Percentiles rank a stretch among this genome's conserved stretches.
phyloP scores from a whole-genome alignment of 139 green algal genomes.

The Picochlorum sp. region DNA sequence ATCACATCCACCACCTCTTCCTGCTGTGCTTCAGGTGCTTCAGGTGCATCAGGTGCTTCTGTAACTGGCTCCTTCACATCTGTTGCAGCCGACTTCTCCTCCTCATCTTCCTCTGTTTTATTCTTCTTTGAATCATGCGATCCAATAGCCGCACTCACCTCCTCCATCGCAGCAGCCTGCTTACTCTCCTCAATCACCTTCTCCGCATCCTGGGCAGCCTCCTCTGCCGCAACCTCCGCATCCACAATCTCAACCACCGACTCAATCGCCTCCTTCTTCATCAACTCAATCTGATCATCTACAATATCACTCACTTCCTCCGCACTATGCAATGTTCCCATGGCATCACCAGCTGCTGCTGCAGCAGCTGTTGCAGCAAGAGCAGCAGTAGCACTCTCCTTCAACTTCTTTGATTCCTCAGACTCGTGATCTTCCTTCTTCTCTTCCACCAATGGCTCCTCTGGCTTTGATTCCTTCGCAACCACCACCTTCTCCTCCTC shows the following conservation, averaged over 20 bases:
- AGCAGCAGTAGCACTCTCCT: conserved; percentile 1
- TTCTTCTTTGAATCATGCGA: not conserved
- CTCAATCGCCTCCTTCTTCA: conserved; percentile 14
- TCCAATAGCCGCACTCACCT: not conserved
- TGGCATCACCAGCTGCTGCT: not conserved
- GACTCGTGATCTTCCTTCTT: not conserved
- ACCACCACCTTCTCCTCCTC: not conserved
- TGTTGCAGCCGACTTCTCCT: not conserved
- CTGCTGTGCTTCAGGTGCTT: not conserved
- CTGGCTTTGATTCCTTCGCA: not conserved
- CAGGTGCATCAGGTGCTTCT: not conserved
- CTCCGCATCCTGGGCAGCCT: conserved; percentile 3
- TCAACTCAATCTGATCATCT: conserved; percentile 18
- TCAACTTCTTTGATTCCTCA: conserved; percentile 5
- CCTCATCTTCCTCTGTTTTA: not conserved
- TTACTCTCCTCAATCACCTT: conserved; percentile 3
- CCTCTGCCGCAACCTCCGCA: conserved; percentile 9
- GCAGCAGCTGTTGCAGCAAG: not conserved
- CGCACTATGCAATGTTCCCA: conserved; percentile 2
- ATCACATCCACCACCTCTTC: not conserved
- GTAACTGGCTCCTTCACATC: not conserved
- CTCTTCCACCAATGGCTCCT: not conserved
- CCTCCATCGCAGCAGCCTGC: not conserved
- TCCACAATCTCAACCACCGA: conserved; percentile 23
- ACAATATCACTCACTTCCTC: conserved; percentile 5